Conservation (phyloP, 306 rosid species). For the Rosa chinensis region DNA sequence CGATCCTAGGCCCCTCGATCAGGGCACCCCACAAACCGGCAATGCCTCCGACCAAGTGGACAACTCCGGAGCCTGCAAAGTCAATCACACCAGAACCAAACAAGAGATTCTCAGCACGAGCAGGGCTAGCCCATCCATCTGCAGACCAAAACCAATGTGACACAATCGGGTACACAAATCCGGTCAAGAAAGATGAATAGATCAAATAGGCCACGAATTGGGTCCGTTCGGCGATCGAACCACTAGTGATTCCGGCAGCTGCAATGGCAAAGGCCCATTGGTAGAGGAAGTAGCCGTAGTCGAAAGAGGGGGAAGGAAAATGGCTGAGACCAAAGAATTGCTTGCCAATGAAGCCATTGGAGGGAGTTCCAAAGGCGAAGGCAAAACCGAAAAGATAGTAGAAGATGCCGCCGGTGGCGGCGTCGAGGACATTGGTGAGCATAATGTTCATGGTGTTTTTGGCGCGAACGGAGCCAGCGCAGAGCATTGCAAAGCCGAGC, state of each 20-base stretch:
- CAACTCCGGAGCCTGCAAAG: conserved; percentile 66
- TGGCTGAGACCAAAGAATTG: conserved; percentile 70
- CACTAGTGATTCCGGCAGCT: conserved; percentile 91
- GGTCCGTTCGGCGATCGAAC: conserved; percentile 85
- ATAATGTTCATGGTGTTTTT: conserved; percentile 99
- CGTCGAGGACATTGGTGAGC: conserved; percentile 95
- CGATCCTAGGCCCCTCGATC: conserved; percentile 58
- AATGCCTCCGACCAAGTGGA: conserved; percentile 61
- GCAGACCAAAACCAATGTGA: conserved; percentile 68
- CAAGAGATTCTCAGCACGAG: conserved; percentile 26
- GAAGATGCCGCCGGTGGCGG: conserved; percentile 83
- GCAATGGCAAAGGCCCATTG: conserved; percentile 98
- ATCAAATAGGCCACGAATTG: conserved; percentile 82
- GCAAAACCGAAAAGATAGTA: conserved; percentile 92
- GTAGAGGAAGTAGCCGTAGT: conserved; percentile 66
- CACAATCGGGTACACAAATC: conserved; percentile 55
- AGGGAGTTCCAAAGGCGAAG: conserved; percentile 75
- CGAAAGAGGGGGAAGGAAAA: conserved; percentile 35
- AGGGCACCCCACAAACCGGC: conserved; percentile 68
- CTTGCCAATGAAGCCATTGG: conserved; percentile 79
- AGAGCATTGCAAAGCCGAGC: conserved; percentile 95
- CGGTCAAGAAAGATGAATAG: conserved; percentile 50
- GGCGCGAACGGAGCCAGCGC: conserved; percentile 95
- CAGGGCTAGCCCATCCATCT: conserved; percentile 59
- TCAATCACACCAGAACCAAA: conserved; percentile 63